A percentile compares a stretch with the other conserved stretches of the same genome.
phyloP scores from a whole-genome alignment of 805 yeast species.

The Metschnikowia chrysomelidarum region DNA sequence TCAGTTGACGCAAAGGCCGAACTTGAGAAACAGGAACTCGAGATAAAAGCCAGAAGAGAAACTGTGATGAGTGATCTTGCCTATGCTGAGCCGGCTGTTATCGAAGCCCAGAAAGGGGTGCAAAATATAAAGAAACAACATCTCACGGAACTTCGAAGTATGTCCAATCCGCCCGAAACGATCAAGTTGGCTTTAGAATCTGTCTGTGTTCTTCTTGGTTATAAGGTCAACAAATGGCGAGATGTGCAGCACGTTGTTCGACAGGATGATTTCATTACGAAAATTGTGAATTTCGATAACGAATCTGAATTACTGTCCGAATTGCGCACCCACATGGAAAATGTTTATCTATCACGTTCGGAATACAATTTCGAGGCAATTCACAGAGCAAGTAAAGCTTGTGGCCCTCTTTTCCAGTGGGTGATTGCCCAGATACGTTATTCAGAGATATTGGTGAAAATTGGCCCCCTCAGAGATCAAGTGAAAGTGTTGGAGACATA shows the following conservation, averaged over 20 bases:
- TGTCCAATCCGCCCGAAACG: conserved; percentile 87
- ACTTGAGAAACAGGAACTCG: conserved; percentile 62
- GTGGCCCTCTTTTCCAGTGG: conserved; percentile 91
- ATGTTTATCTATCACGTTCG: conserved; percentile 55
- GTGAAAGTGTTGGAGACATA: conserved; percentile 58
- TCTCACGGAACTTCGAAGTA: conserved; percentile 81
- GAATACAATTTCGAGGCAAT: conserved; percentile 72
- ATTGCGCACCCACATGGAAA: conserved; percentile 55
- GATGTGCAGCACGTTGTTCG: conserved; percentile 81
- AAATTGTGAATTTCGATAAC: conserved; percentile 72
- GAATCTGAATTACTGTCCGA: conserved; percentile 53
- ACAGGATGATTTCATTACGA: conserved; percentile 82
- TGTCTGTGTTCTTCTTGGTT: conserved; percentile 80
- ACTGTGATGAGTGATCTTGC: conserved; percentile 64
- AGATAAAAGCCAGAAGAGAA: conserved; percentile 51
- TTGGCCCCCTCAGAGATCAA: conserved; percentile 73
- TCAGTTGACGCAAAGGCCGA: conserved; percentile 73
- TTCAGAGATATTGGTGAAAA: conserved; percentile 62
- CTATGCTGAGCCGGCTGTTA: conserved; percentile 77
- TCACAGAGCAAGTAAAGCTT: conserved; percentile 88
- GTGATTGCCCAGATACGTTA: conserved; percentile 85
- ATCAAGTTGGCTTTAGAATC: conserved; percentile 85
- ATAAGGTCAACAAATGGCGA: conserved; percentile 65
- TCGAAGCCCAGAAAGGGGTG: conserved; percentile 87
- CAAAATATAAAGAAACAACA: conserved; percentile 90